Evolutionary conservation across 305 asterid species (phyloP), one percentile per base, ranked within the genome.

Genomic region (Fraxinus xanthoxyloides): DNA sequence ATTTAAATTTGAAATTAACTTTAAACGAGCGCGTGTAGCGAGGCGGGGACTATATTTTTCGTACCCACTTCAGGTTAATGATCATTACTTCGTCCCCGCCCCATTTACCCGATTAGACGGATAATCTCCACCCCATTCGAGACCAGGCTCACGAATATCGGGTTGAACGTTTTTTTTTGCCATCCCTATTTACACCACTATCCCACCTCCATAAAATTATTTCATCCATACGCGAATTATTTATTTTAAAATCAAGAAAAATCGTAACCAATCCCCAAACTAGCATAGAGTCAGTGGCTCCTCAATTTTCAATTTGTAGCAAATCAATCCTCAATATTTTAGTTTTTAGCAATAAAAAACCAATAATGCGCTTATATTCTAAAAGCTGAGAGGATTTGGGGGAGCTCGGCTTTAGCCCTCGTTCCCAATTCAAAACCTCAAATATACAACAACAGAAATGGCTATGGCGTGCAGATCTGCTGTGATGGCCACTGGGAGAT

Each of bases 391-490:
- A n/a, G 63, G 9, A 5, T 54, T 54, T 5, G 63, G 8, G 3
- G 63, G 24, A 21, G 63, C 8, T 17, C 8, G n/a, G 24, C 24
- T n/a, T 54, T 54, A 1, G 24, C 24, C 63, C 24, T 54, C 63
- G 63, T 17, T n/a, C 24, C 63, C 3, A 54, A n/a, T n/a, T 77
- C 69, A 79, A 85, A 79, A 81, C 88, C 85, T 74, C 82, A 34
- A 24, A 13, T 54, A 54, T 2, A 15, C 15, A 3, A 43, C 76
- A 77, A 63, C 83, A 46, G 79, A 61, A 79, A 89, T 89, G 94
- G 88, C 92, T 17, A 69, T 85, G 79, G 86, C 86, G n/a, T 84
- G 79, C 75, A 88, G 94, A 89, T 85, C 88, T 83, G 88, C 89
- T 51, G 84, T 86, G 28, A 54, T 54, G 26, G 77, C 82, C 76